Evolutionary conservation across 305 asterid species (phyloP), one percentile per base, ranked within the genome.

Genomic region (Rubia tinctorum): DNA sequence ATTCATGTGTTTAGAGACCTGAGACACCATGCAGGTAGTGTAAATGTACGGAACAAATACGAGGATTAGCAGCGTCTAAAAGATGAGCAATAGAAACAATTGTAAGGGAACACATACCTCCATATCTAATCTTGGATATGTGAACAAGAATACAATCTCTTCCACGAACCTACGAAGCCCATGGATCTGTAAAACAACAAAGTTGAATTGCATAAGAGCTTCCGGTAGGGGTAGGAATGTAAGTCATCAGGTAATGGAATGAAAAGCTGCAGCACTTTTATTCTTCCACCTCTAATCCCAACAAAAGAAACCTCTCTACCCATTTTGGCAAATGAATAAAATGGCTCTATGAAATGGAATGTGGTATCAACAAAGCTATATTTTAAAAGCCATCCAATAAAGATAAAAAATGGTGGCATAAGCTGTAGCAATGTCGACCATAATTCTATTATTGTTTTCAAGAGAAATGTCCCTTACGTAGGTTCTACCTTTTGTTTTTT

Each of bases 71-170:
- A n/a, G 7, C 9, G 27, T 45, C 42, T 4, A n/a, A 59, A 43
- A 60, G n/a, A 4, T 6, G 27, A 71, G 22, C 45, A 56, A 39
- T 2, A 49, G 51, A 68, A 69, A 82, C 60, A n/a, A n/a, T 8
- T 6, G 22, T 56, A 49, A 63, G 42, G 64, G 59, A 74, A 42
- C 60, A 76, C 81, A 53, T 68, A 95, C 99, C 96, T 90, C 98
- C 92, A 85, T 79, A 86, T 95, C 99, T 80, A 95, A 90, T 78
- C 99, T 86, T 49, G 98, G 98, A 81, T 92, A 95, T 79, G 96
- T 92, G 77, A 85, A 92, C 68, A 93, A 67, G 78, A 95, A 89
- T 56, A 89, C 91, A 75, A 95, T 90, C 85, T 95, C 98, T 83
- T 92, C 92, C 60, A 91, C 87, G 43, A 96, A 86, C 77, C 89